Evolutionary conservation across 2,329 filamentous ascomycete species (phyloP), one percentile per base, ranked within the genome.

Genomic region (Talaromyces amestolkiae): DNA sequence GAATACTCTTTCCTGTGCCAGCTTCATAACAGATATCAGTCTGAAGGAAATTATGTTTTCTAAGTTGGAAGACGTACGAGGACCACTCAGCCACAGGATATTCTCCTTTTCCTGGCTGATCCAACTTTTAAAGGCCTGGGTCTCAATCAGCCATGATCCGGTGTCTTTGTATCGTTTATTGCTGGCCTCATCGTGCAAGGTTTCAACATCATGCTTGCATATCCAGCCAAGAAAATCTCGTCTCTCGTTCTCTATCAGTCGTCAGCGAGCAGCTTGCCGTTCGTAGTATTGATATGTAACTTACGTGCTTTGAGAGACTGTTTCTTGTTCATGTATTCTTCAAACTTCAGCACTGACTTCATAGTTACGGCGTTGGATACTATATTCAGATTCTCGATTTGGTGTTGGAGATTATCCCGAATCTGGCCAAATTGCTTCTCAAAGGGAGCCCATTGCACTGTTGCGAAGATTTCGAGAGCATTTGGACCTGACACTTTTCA

Each of bases 351-450:
- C 7, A 41, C 59, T 5, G 59, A 56, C 17, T 63, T 67, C 43
- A 67, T 39, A 6, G 47, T 66, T 15, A 63, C 33, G 22, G 59
- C 64, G 3, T 33, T 33, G 22, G 64, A 45, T 11, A 61, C 51
- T 6, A 58, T 51, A 8, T 31, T 49, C 41, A 67, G n/a, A 7
- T 58, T 63, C 17, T 59, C 45, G 1, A 27, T 64, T 35, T 67
- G 37, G 19, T 61, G 47, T n/a, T 66, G 24, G 9, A 67, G 37
- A 17, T 64, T 58, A 3, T 61, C 63, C 27, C 54, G 31, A 17
- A 67, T 66, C 39, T 56, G 35, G 17, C 64, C 64, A 15, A 66
- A 67, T 58, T 67, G 53, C 37, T 58, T 35, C n/a, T 67, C 66
- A n/a, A 67, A 67, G 3, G 60, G 64, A 4, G 27, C 41, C 66